Conservation (phyloP, 1,284 basidiomycete species). For the Boletellus sp. region DNA sequence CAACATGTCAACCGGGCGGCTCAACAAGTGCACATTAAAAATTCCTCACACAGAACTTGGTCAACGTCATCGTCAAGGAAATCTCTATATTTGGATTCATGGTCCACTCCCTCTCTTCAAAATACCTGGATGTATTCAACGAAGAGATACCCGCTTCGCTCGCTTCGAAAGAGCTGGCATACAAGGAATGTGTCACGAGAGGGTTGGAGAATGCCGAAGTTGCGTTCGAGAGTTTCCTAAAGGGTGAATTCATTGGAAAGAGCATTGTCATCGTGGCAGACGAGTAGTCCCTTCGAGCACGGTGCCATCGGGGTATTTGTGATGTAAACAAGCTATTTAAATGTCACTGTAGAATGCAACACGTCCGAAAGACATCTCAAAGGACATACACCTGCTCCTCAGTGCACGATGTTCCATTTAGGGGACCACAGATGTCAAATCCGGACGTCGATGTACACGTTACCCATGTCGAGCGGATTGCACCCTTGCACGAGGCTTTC, state of each 20-base stretch:
- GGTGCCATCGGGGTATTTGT: too few species aligned
- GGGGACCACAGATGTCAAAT: too few species aligned
- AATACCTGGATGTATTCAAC: not conserved
- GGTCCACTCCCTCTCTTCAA: not conserved
- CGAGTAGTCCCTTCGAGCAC: not conserved
- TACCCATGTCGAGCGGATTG: constrained; percentile 7
- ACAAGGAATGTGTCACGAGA: not conserved
- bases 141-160: not conserved
- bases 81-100: not conserved
- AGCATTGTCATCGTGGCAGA: not conserved
- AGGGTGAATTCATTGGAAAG: constrained; percentile 4
- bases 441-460: constrained; percentile 27
- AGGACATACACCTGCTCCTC: not conserved
- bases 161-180: not conserved
- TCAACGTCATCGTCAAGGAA: not conserved
- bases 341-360: not conserved
- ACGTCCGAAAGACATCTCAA: not conserved
- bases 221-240: not conserved
- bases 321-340: not conserved
- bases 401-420: too few species aligned
- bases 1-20: not conserved
- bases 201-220: not conserved
- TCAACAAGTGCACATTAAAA: not conserved
- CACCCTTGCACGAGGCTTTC: constrained; percentile 6
- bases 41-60: not conserved